phyloP scores from a whole-genome alignment of 2,329 filamentous ascomycete species.

The Aspergillus pseudotamarii region DNA sequence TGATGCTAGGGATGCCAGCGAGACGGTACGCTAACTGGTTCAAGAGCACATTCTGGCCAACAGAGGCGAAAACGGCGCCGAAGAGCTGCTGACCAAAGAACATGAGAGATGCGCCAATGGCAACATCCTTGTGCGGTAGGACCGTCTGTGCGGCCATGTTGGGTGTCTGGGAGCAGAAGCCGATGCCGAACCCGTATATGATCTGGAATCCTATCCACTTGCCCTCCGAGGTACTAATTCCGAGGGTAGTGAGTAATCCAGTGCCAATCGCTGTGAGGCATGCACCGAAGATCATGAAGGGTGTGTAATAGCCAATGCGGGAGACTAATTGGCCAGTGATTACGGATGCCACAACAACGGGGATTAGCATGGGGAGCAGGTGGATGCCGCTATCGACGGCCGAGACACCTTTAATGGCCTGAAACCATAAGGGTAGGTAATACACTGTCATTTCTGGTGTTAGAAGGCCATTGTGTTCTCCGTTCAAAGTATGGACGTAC shows the following conservation, averaged over 20 bases:
- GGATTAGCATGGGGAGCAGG: conserved; percentile 39
- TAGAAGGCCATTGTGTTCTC: not conserved
- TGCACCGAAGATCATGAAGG: conserved; percentile 37
- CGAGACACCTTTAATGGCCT: conserved; percentile 47
- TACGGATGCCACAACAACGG: conserved; percentile 37
- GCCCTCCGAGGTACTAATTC: conserved; percentile 31
- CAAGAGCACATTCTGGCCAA: conserved; percentile 32
- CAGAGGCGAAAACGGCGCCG: conserved; percentile 51
- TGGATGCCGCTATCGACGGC: conserved; percentile 49
- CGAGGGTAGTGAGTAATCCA: conserved; percentile 45
- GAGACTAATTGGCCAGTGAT: conserved; percentile 31
- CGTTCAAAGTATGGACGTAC: not conserved
- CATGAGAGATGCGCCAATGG: conserved; percentile 38
- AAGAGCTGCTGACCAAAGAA: conserved; percentile 40
- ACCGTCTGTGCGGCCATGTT: conserved; percentile 40
- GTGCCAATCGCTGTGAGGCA: conserved; percentile 41
- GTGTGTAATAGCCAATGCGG: conserved; percentile 40
- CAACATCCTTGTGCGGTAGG: conserved; percentile 32
- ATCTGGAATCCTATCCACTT: conserved; percentile 45
- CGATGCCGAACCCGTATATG: conserved; percentile 37
- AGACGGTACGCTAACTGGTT: conserved; percentile 2
- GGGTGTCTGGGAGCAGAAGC: conserved; percentile 39
- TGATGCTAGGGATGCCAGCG: not conserved
- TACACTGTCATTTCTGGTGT: conserved; percentile 23
- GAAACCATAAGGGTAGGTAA: conserved; percentile 51